Base-by-base conservation (phyloP, 1,139 yeast genomes). In the Sugiyamaella xylanicola region DNA sequence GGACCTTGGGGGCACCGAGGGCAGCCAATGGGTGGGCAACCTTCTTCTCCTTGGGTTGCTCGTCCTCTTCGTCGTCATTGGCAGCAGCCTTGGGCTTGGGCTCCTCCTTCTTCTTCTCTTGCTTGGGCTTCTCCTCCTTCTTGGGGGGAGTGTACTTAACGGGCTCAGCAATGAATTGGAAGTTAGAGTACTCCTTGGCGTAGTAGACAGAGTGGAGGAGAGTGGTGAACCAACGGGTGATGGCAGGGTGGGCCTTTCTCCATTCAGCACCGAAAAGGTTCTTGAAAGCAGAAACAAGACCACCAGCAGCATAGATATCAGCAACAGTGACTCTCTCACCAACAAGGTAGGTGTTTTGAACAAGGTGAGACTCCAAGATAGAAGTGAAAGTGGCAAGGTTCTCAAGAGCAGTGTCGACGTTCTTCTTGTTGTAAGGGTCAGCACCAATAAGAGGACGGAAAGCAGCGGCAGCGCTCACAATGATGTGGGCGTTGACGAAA, bases 11-110 rank as follows among this genome's bases (percentile, higher is more conserved):
- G 40, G 93, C 74, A 68, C 95, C 95, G 63, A 92, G 83, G 58
- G 81, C 79, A 74, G 84, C 95, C 74, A 92, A 84, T 71, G 98
- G 98, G 78, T 93, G 99, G 77, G 87, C 87, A 66, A 91, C 83
- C 80, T 88, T 90, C 68, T 69, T 65, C 56, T 67, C 75, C 81
- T 83, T 68, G 48, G 66, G 63, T n/a, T 48, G 45, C 20, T 61
- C 74, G 17, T 59, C 66, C 55, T 72, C 78, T 56, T 74, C 74
- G 15, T 56, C 66, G 65, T 77, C 83, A 55, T 72, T 78, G 22
- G 70, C 72, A 44, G 72, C 75, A 53, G 70, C 69, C 61, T 61
- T 62, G 49, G 66, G 61, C 63, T 63, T 60, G 58, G 69, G 62
- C 59, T 63, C 63, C 53, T 56, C 61, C 59, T 63, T 63, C 64